These are phyloP conservation scores for Gaultheria prostrata DNA, from an alignment of 148 eudicot genomes.

Conservation along the genomic window DNA sequence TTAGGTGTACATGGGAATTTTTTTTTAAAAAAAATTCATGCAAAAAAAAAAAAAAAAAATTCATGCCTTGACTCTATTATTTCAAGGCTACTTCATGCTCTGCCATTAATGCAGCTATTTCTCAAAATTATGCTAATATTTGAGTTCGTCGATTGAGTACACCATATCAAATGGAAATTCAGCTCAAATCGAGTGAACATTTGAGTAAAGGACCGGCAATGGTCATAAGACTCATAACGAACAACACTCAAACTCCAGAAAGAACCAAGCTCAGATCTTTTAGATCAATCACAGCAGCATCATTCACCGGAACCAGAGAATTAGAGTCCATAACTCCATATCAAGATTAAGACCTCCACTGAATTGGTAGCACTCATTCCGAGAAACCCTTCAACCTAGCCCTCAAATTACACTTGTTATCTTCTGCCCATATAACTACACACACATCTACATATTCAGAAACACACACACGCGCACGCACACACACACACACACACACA, in stretches of 20 bases:
- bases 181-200: neutral
- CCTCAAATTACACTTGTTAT: neutral
- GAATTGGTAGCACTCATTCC: neutral
- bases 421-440: neutral
- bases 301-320: neutral
- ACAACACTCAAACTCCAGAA: neutral
- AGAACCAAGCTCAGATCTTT: neutral
- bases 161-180: neutral
- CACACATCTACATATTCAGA: neutral
- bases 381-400: neutral
- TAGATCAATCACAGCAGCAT: neutral
- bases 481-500: no score
- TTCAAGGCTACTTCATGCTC: neutral
- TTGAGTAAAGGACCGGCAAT: neutral
- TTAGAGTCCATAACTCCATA: neutral
- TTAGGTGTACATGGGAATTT: neutral
- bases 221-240: neutral
- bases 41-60: neutral
- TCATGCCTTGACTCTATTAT: neutral
- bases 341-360: conserved; percentile 5
- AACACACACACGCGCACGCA: neutral
- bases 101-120: neutral
- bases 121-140: neutral
- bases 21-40: neutral
- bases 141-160: neutral